A percentile compares a stretch with the other conserved stretches of the same genome.
These are phyloP conservation scores for Piper betle DNA, from an alignment of 164 flowering plant genomes.

Conservation along the genomic window DNA sequence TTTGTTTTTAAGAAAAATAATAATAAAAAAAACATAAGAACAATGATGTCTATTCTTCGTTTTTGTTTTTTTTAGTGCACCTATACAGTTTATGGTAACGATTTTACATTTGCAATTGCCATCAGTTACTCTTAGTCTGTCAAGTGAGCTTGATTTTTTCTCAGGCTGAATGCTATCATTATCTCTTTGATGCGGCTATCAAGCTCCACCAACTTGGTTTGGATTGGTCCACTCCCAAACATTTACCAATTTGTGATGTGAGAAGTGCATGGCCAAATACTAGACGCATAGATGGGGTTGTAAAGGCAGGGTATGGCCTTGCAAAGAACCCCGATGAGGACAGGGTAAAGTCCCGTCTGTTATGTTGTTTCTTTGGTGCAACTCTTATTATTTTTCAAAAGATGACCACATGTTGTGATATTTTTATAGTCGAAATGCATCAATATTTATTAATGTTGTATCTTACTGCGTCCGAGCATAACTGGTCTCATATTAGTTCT, in stretches of 20 bases:
- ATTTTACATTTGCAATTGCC: too few species aligned
- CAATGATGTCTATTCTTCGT: too few species aligned
- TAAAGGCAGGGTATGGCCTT: conserved; percentile 20
- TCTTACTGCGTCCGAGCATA: not conserved
- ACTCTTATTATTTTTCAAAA: not conserved
- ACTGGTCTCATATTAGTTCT: not conserved
- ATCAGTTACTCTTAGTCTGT: not conserved
- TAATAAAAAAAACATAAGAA: too few species aligned
- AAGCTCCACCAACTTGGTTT: conserved; percentile 76
- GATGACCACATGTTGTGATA: not conserved
- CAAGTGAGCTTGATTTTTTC: not conserved
- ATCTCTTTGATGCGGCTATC: conserved; percentile 91
- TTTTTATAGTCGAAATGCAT: not conserved
- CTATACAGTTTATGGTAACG: too few species aligned
- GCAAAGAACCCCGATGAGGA: conserved; percentile 11
- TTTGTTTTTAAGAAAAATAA: too few species aligned
- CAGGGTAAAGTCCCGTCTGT: conserved; percentile 22
- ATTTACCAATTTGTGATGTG: conserved; percentile 37
- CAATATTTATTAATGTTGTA: not conserved
- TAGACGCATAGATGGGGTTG: conserved; percentile 9
- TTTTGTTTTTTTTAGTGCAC: too few species aligned
- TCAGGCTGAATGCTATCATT: conserved; percentile 93
- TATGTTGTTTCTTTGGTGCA: too few species aligned
- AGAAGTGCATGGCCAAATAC: conserved; percentile 14
- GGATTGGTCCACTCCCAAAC: conserved; percentile 66